Evolutionary conservation across 2,329 filamentous ascomycete species (phyloP), one percentile per base, ranked within the genome.

Genomic region (Zasmidium citrigriseum): DNA sequence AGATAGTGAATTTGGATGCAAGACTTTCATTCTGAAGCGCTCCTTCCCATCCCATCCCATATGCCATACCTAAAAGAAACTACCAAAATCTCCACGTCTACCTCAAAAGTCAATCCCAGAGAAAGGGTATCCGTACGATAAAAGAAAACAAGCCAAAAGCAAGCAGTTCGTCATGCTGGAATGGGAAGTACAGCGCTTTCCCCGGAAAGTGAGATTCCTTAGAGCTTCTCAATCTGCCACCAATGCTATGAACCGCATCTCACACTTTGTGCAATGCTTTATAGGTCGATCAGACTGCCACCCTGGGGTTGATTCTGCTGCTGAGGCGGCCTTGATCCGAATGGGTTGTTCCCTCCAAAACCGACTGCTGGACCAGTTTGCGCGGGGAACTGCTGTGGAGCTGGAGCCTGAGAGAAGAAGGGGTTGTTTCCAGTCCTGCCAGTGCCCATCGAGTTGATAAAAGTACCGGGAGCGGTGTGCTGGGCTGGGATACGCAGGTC

Each of bases 401-500:
- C 65, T 9, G 34, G 34, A 44, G 65, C 63, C 59, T 79, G 77
- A 0, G 91, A 96, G 69, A 89, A 95, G 79, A 98, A 99, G 0
- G 95, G 95, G 72, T 98, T 98, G 78, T 85, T 95, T 27, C 89
- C 89, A 0, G 90, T 91, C 57, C 82, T 82, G n/a, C 91, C 90
- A 38, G 89, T 82, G 51, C 95, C 95, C 5, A 95, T 92, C 60
- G 91, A 96, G 78, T 99, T 99, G 77, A 99, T 89, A 73, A 98
- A 99, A 0, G 90, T 96, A 23, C 93, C 95, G 0, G 95, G 95
- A 1, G 95, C 92, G 0, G 95, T 99, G 75, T 99, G 95, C 73
- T 99, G 95, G 1, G 95, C 88, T 1, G 95, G 95, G 64, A 99
- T 96, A 75, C 95, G 92, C 48, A 96, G 82, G 64, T 98, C 91